Base-by-base conservation (phyloP, 768 basidiomycete genomes). In the Candolleomyces eurysporus region DNA sequence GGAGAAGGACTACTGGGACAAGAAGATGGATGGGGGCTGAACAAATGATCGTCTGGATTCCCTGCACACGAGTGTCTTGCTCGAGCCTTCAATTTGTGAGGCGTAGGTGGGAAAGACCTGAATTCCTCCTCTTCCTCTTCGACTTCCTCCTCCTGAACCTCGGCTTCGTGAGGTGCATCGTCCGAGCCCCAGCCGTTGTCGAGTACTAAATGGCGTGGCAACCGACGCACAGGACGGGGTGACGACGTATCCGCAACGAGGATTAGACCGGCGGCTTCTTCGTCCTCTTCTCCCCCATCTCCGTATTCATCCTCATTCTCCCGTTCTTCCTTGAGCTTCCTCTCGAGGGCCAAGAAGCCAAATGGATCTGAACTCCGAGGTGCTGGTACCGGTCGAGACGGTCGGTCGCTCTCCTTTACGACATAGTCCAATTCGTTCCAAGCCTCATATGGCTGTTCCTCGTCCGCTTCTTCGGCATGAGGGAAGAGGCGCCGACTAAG, bases 291-390 rank as follows among this genome's bases (percentile, higher is more conserved):
- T 32, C 59, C 56, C 16, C 68, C 65, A 26, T 39, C 54, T 60
- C 19, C 46, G 61, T 16, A 51, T 59, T 19, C 17, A 17, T 31
- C 30, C 32, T 4, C 55, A 16, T 45, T 40, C 52, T 68, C 64
- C 6, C 82, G 81, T 46, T 78, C 73, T 1, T 70, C 76, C 65
- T 81, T 83, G 62, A 85, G 67, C 53, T 78, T 81, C 55, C 75
- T 76, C 67, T 86, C 84, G 0, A 83, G 76, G 17, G 84, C 81
- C 36, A 84, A 73, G 63, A 86, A 85, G 0, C 84, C 85, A 61
- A 86, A 86, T 0, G 84, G 84, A 62, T 86, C 84, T 0, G 82
- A 82, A 36, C 65, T 70, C 9, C 68, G 64, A 26, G 63, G 64
- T 5, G 61, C 45, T 16, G 46, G 42, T 39, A 42, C 52, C n/a